Base-by-base conservation (phyloP, 1,284 basidiomycete genomes). In the Mrakiaceae sp. region DNA sequence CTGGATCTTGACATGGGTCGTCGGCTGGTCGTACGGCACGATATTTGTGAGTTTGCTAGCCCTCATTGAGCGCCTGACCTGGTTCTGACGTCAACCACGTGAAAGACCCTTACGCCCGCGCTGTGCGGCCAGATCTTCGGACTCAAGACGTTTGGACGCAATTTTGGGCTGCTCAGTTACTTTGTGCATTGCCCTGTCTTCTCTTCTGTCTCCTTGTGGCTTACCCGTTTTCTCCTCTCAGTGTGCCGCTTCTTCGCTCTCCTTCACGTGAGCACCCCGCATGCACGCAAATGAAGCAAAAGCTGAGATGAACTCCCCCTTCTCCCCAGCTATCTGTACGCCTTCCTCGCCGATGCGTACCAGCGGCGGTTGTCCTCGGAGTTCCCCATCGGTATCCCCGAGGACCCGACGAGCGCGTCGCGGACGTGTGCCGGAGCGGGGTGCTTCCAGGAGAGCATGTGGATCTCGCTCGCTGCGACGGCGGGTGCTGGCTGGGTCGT, bases 21-120 rank as follows among this genome's bases (percentile, higher is more conserved):
- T 65, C 44, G 64, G 64, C 12, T 62, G 59, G 64, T 40, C 39
- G 27, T 65, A 65, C 27, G 64, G 64, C 2, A 46, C 46, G 4
- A 53, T 62, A 10, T 65, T 65, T 12, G 51, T 61, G 50, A 61
- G 60, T 61, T 52, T 12, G 3, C 16, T 39, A 4, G 43, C 6
- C 8, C 5, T 11, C 40, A 50, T 40, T 1, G 39, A 43, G 58
- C 10, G 48, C 6, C n/a, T 27, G 42, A 16, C 4, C 5, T 14
- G 27, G 8, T 8, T 12, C 52, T 54, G 52, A 48, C 47, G 2
- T 42, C 16, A 14, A 55, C 52, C 8, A 40, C 9, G 44, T 55
- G 11, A 11, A 42, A 62, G 51, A 60, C 64, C 9, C 58, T 60
- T 9, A 27, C 50, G 5, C 64, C 64, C 9, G 40, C 64, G 1